A percentile compares a stretch with the other conserved stretches of the same genome.
Evolutionary conservation across 2,329 filamentous ascomycete species (phyloP).

Genomic region (Phoma sp.): DNA sequence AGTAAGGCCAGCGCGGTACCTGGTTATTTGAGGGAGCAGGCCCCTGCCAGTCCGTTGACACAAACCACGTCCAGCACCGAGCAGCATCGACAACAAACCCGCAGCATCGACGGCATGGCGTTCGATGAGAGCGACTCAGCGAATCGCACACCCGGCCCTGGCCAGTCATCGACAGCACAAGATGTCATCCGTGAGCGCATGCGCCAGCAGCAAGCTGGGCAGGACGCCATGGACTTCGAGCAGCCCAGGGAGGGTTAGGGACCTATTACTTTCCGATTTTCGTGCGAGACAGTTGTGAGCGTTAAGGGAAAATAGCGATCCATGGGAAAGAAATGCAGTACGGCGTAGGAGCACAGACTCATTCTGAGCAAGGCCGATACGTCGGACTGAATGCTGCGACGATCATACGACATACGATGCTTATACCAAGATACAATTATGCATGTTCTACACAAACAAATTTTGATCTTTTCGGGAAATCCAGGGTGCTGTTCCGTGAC

Average conservation of each 20-base stretch:
- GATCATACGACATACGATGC: conserved; percentile 5
- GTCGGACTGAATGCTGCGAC: neutral
- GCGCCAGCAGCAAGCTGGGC: conserved; percentile 34
- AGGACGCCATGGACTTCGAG: conserved; percentile 32
- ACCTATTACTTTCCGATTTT: neutral
- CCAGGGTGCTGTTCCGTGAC: too few relatives aligned
- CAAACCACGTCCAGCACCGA: conserved; percentile 36
- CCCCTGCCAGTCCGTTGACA: conserved; percentile 40
- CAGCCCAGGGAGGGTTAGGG: conserved; percentile 6
- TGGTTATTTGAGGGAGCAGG: conserved; percentile 42
- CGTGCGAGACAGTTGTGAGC: neutral
- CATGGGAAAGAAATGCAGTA: neutral
- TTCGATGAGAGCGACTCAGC: conserved; percentile 49
- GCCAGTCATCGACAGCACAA: conserved; percentile 64
- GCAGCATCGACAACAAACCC: conserved; percentile 45
- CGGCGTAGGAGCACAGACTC: neutral
- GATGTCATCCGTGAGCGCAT: conserved; percentile 64
- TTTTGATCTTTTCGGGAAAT: too few relatives aligned
- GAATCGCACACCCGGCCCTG: conserved; percentile 41
- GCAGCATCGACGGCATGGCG: conserved; percentile 53
- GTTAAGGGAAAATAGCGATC: neutral
- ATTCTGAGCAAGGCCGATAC: neutral
- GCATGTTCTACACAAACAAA: neutral
- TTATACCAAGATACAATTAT: neutral
- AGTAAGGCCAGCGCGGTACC: conserved; percentile 52